Conservation (phyloP, 1,284 basidiomycete species). For the Schizophyllum amplum region DNA sequence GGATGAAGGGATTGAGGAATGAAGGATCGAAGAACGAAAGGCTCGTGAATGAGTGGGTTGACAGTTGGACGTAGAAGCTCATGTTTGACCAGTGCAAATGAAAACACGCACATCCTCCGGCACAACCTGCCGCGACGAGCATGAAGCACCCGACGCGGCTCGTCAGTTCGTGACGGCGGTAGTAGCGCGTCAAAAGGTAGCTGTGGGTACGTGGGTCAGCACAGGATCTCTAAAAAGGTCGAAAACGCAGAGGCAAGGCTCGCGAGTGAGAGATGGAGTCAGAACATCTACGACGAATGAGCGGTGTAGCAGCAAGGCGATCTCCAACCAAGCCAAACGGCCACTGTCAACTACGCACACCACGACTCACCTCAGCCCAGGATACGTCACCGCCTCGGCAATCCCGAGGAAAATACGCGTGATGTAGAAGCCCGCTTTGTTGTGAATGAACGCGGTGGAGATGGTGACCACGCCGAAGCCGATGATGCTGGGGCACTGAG, state of each 20-base stretch:
- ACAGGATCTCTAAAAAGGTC: too few species aligned
- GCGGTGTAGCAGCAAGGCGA: too few species aligned
- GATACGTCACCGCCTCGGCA: slow-evolving; percentile 6
- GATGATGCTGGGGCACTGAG: slow-evolving; percentile 8
- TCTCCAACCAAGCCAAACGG: neutral
- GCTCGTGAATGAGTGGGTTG: neutral
- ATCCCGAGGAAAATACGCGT: slow-evolving; percentile 6
- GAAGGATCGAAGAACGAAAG: too few species aligned
- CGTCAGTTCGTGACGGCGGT: slow-evolving; percentile 7
- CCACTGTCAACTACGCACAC: too few species aligned
- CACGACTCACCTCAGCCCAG: slow-evolving; percentile 5
- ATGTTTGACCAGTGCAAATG: too few species aligned
- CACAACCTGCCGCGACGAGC: slow-evolving; percentile 7
- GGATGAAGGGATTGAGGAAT: too few species aligned
- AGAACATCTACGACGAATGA: too few species aligned
- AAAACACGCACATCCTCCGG: slow-evolving; percentile 7
- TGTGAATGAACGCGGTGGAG: slow-evolving; percentile 5
- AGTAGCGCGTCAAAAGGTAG: slow-evolving; percentile 9
- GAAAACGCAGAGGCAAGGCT: neutral
- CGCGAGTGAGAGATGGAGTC: too few species aligned
- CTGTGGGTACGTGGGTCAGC: neutral
- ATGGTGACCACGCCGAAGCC: slow-evolving; percentile 7
- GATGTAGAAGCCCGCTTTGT: slow-evolving; percentile 6
- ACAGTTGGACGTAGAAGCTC: too few species aligned
- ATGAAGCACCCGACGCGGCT: slow-evolving; percentile 9